Base-by-base conservation (phyloP, 1,139 yeast genomes). In the Sugiyamaella neomexicana region DNA sequence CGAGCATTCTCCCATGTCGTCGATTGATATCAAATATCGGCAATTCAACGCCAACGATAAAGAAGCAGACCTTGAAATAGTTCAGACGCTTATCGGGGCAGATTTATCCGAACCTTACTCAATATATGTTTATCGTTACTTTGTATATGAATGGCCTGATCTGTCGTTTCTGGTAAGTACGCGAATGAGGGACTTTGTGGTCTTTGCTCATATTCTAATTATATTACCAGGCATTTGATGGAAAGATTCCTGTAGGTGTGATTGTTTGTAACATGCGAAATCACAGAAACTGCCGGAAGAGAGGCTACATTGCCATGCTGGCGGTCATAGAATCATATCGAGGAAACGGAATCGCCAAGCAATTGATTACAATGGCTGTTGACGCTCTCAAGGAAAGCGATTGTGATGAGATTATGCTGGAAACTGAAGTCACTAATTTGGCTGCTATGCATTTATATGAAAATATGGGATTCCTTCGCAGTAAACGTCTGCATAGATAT, bases 241-340 rank as follows among this genome's bases (percentile, higher is more conserved):
- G 60, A 7, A 62, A 58, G 8, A 36, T 20, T 16, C 77, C 83
- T 0, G 78, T 91, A 15, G 99, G 98, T 2, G 89, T 87, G 42
- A 84, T 91, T 17, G 88, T 93, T 8, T 85, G 96, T 57, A 89
- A 89, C 65, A 80, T 84, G n/a, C 95, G 87, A 62, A 76, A 80
- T 4, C 98, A 93, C 70, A 76, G 93, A 55, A 79, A 80, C 34
- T 61, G 69, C 9, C 75, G 96, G 56, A 67, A 75, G 63, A 74
- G 97, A 59, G 99, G 99, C 0, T 93, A 93, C 66, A 91, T 93
- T 45, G 99, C 98, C 5, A 93, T 93, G 99, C 74, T 93, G 54
- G 97, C 95, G 0, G 95, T 93, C 27, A 84, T 85, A 55, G 81
- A 83, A 41, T 68, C 72, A 15, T 83, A 79, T 68, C 75, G 99